A percentile compares a stretch with the other conserved stretches of the same genome.
phyloP scores from a whole-genome alignment of 225 moss, liverwort and hornwort genomes.

The Ulota crispa region DNA sequence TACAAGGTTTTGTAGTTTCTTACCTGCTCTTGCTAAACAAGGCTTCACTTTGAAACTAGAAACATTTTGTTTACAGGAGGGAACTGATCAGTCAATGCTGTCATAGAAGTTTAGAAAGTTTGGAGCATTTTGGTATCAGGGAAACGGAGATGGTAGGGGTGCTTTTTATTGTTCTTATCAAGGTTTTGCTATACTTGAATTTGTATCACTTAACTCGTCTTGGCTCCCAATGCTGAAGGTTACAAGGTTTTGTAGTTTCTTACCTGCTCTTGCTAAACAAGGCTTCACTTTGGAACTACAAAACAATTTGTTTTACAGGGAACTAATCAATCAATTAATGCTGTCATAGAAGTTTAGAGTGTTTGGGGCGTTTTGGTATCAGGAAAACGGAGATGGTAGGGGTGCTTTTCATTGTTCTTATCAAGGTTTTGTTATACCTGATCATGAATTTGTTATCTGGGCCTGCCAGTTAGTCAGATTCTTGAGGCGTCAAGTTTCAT shows the following conservation, averaged over 20 bases:
- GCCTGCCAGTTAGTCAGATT: constrained; percentile 3
- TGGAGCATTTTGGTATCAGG: constrained; percentile 12
- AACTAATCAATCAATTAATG: background rate
- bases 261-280: background rate
- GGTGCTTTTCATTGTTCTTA: background rate
- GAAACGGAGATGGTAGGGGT: constrained; percentile 16
- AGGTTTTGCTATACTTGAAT: constrained; percentile 17
- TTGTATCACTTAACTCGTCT: background rate
- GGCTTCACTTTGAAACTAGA: constrained; percentile 15
- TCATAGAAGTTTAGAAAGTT: constrained; percentile 4
- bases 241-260: background rate
- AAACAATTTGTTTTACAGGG: constrained; percentile 5
- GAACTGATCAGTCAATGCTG: background rate
- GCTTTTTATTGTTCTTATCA: background rate
- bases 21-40: background rate
- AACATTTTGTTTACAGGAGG: constrained; percentile 1
- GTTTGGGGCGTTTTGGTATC: constrained; percentile 5
- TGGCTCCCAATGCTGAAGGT: constrained; percentile 12
- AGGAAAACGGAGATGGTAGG: constrained; percentile 19
- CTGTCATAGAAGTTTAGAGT: constrained; percentile 13
- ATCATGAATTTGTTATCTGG: constrained; percentile 15
- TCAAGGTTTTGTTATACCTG: constrained; percentile 12
- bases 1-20: background rate
- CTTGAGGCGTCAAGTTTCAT: background rate
- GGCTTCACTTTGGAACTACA: constrained; percentile 14